A percentile compares a stretch with the other conserved stretches of the same genome.
phyloP scores from a whole-genome alignment of 495 filamentous ascomycete species.

The Delitschia confertaspora region DNA sequence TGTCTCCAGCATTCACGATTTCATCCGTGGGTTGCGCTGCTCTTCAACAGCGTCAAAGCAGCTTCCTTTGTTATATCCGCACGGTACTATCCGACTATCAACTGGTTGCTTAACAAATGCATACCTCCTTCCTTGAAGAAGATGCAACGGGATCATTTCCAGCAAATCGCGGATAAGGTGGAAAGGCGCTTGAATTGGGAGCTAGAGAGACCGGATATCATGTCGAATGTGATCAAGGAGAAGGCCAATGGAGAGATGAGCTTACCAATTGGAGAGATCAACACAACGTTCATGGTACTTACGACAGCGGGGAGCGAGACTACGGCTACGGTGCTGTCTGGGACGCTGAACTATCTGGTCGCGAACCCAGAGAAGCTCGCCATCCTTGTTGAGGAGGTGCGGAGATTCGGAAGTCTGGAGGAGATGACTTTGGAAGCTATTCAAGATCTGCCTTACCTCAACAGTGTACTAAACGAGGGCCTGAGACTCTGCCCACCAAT shows the following conservation, averaged over 20 bases:
- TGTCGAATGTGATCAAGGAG: slow-evolving; percentile 34
- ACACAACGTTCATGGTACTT: neutral
- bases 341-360: slow-evolving; percentile 16
- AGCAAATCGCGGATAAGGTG: slow-evolving; percentile 1
- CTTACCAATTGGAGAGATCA: slow-evolving; percentile 1
- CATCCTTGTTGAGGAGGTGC: slow-evolving; percentile 20
- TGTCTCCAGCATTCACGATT: slow-evolving; percentile 29
- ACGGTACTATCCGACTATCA: slow-evolving; percentile 1
- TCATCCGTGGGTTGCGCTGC: slow-evolving; percentile 26
- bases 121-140: slow-evolving; percentile 4
- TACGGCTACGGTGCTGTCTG: slow-evolving; percentile 16
- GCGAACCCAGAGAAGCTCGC: slow-evolving; percentile 16
- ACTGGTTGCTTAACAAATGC: neutral
- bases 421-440: slow-evolving; percentile 21
- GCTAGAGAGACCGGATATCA: slow-evolving; percentile 22
- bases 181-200: slow-evolving; percentile 6
- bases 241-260: slow-evolving; percentile 12
- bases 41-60: slow-evolving; percentile 23
- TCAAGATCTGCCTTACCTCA: slow-evolving; percentile 15
- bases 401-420: slow-evolving; percentile 14
- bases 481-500: slow-evolving; percentile 22
- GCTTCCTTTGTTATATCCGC: neutral
- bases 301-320: slow-evolving; percentile 25
- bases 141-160: slow-evolving; percentile 1
- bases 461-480: slow-evolving; percentile 21